Conservation (phyloP, 129 eudicot species). For the Helichrysum umbraculigerum region DNA sequence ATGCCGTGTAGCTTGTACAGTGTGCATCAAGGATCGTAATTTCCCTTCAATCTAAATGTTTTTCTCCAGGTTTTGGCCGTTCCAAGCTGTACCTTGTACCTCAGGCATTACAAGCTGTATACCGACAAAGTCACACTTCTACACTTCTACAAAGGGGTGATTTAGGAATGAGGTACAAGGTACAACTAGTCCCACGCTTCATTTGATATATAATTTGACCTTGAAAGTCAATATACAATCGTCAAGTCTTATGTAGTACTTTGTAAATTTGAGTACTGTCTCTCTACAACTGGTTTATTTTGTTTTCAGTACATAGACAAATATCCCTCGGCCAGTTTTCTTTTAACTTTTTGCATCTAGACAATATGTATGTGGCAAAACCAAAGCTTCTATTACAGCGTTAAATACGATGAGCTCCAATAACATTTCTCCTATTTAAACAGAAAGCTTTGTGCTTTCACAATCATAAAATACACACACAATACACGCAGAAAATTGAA, state of each 20-base stretch:
- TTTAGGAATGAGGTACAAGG: background rate
- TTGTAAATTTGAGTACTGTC: background rate
- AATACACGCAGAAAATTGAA: background rate
- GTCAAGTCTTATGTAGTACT: background rate
- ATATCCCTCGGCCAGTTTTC: constrained; percentile 16
- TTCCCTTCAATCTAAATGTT: too few species aligned
- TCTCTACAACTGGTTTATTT: background rate
- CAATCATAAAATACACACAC: constrained; percentile 14
- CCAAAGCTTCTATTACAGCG: constrained; percentile 33
- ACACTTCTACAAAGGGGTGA: background rate
- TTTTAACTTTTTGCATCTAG: constrained; percentile 11
- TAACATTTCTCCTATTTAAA: constrained; percentile 25
- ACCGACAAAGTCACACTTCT: background rate
- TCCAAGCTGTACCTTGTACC: background rate
- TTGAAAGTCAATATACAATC: background rate
- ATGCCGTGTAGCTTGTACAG: background rate
- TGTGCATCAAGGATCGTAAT: background rate
- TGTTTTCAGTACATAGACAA: background rate
- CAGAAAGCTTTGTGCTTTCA: background rate
- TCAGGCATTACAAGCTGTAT: background rate
- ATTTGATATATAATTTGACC: background rate
- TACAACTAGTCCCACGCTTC: too few species aligned
- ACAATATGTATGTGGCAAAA: constrained; percentile 35
- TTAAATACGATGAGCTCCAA: constrained; percentile 16
- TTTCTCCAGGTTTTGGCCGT: too few species aligned